A percentile compares a stretch with the other conserved stretches of the same genome.
These are phyloP conservation scores for Neoascochyta sp. DNA, from an alignment of 2,329 filamentous ascomycete genomes.

Conservation along the genomic window DNA sequence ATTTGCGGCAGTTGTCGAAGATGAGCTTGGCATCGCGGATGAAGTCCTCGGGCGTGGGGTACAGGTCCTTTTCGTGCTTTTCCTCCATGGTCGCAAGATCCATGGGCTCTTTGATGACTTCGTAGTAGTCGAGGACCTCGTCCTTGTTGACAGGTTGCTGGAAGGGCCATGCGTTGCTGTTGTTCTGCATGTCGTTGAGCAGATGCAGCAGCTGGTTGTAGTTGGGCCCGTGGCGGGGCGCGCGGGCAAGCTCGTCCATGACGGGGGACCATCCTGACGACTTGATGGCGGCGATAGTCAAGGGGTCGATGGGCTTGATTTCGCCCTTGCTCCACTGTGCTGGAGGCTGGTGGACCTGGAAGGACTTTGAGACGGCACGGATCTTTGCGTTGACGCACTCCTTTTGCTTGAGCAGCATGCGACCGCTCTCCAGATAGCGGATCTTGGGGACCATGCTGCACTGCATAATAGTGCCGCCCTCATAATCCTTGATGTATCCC, in stretches of 20 bases:
- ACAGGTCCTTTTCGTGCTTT: constrained; percentile 90
- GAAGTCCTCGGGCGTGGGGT: constrained; percentile 88
- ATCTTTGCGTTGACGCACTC: constrained; percentile 95
- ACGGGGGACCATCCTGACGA: constrained; percentile 92
- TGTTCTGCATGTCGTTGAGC: constrained; percentile 92
- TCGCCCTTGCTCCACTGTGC: constrained; percentile 74
- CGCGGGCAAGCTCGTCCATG: constrained; percentile 94
- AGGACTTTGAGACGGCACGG: constrained; percentile 80
- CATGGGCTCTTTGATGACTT: constrained; percentile 98
- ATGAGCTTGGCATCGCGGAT: constrained; percentile 83
- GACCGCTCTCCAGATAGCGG: constrained; percentile 85
- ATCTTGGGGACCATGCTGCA: constrained; percentile 95
- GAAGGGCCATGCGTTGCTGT: constrained; percentile 91
- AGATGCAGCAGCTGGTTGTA: constrained; percentile 92
- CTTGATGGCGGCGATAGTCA: constrained; percentile 81
- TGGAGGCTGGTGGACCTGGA: constrained; percentile 81
- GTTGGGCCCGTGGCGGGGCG: constrained; percentile 92
- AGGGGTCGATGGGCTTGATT: constrained; percentile 69
- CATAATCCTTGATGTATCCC: constrained; percentile 99
- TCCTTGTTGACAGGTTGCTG: constrained; percentile 89
- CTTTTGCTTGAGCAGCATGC: constrained; percentile 96
- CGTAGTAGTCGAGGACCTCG: constrained; percentile 97
- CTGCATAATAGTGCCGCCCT: constrained; percentile 98
- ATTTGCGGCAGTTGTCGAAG: constrained; percentile 91
- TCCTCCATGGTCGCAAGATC: constrained; percentile 93